Evolutionary conservation across 1,284 basidiomycete genomes (phyloP).

Genomic region (Tilletia indica): DNA sequence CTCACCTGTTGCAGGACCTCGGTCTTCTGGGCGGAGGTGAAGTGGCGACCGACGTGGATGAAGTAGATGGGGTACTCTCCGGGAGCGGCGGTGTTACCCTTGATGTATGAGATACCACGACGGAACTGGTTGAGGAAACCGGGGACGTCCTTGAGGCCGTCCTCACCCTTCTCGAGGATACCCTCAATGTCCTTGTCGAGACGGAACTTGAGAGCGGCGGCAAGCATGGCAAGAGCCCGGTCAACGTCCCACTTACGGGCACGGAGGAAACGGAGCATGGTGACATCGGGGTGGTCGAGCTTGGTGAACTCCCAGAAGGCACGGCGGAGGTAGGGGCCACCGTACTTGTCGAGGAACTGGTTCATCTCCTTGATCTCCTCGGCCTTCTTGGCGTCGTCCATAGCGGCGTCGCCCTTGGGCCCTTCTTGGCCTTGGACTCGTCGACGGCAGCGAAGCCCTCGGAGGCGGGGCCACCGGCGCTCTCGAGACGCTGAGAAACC

Average conservation of each 20-base stretch:
- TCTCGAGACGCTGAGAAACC: slow-evolving; percentile 42
- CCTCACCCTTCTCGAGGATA: slow-evolving; percentile 53
- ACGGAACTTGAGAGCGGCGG: slow-evolving; percentile 55
- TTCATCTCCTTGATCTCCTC: slow-evolving; percentile 49
- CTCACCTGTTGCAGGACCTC: slow-evolving; percentile 45
- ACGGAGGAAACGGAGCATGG: slow-evolving; percentile 54
- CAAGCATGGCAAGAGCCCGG: slow-evolving; percentile 54
- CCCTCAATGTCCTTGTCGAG: slow-evolving; percentile 52
- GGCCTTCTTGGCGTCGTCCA: slow-evolving; percentile 49
- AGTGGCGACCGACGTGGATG: slow-evolving; percentile 55
- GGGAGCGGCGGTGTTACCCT: slow-evolving; percentile 48
- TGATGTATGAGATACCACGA: slow-evolving; percentile 56
- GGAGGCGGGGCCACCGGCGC: slow-evolving; percentile 26
- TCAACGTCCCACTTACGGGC: slow-evolving; percentile 56
- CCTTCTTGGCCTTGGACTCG: slow-evolving; percentile 41
- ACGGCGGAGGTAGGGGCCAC: slow-evolving; percentile 46
- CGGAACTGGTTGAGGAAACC: slow-evolving; percentile 56
- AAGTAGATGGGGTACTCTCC: slow-evolving; percentile 55
- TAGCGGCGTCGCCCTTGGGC: slow-evolving; percentile 52
- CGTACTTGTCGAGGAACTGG: slow-evolving; percentile 51
- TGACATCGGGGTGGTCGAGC: slow-evolving; percentile 51
- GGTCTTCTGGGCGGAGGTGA: slow-evolving; percentile 53
- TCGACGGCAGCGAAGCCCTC: slow-evolving; percentile 31
- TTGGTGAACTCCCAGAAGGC: slow-evolving; percentile 48
- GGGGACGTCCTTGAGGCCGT: slow-evolving; percentile 52